A percentile compares a stretch with the other conserved stretches of the same genome.
Evolutionary conservation across 2,329 filamentous ascomycete genomes (phyloP).

Genomic region (Hypoxylon sp.): DNA sequence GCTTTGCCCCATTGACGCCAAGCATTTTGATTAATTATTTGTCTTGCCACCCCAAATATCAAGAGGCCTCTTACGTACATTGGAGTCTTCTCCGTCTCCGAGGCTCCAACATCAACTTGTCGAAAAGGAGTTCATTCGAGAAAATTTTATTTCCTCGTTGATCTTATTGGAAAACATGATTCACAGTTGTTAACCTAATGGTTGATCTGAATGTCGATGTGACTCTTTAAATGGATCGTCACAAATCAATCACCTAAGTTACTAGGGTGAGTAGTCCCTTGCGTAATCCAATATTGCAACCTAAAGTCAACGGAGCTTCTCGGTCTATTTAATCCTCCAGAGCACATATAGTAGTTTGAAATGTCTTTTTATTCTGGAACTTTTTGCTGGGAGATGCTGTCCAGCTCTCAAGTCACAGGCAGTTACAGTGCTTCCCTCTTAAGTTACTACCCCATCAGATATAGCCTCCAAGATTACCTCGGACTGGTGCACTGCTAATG

Average conservation of each 20-base stretch:
- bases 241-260: conserved; percentile 13
- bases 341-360: neutral
- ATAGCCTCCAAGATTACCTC: neutral
- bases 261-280: conserved; percentile 18
- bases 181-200: neutral
- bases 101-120: neutral
- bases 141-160: conserved; percentile 6
- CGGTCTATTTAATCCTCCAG: conserved; percentile 1
- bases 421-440: neutral
- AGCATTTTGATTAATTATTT: conserved; percentile 32
- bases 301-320: conserved; percentile 15
- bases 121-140: neutral
- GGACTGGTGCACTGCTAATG: neutral
- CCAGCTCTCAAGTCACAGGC: neutral
- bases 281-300: conserved; percentile 1
- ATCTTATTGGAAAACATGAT: conserved; percentile 9
- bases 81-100: too few relatives aligned
- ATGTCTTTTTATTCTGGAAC: neutral
- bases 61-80: too few relatives aligned
- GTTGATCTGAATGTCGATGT: conserved; percentile 5
- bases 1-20: conserved; percentile 34
- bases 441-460: neutral
- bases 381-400: neutral
- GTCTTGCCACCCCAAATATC: conserved; percentile 19
- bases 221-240: conserved; percentile 2